Conservation (phyloP, 2,329 filamentous ascomycete genomes). For the Exophiala sp. region DNA sequence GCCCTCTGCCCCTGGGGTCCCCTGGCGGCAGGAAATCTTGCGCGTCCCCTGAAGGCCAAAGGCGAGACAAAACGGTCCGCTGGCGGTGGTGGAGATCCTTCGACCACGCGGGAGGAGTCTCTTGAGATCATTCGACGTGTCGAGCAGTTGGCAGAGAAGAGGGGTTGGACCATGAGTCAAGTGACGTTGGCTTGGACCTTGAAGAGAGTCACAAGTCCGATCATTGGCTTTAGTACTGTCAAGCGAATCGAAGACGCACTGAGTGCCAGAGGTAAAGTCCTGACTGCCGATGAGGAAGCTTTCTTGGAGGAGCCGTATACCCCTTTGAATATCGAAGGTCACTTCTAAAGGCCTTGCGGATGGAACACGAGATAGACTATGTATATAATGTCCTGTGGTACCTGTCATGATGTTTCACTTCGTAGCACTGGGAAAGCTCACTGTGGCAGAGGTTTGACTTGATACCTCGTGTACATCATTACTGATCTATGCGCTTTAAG, state of each 20-base stretch:
- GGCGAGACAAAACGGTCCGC: constrained; percentile 12
- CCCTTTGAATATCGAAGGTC: constrained; percentile 30
- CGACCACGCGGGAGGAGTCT: constrained; percentile 38
- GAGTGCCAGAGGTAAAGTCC: constrained; percentile 39
- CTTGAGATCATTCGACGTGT: constrained; percentile 43
- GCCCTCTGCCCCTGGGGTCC: constrained; percentile 35
- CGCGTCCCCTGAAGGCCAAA: constrained; percentile 18
- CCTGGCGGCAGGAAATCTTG: constrained; percentile 29
- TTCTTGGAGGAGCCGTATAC: constrained; percentile 49
- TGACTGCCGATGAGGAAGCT: constrained; percentile 47
- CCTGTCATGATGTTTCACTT: too few relatives aligned
- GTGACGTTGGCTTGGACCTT: constrained; percentile 38
- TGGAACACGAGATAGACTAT: too few relatives aligned
- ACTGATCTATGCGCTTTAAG: too few relatives aligned
- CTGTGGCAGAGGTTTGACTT: too few relatives aligned
- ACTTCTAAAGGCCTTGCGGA: not conserved
- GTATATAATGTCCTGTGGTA: too few relatives aligned
- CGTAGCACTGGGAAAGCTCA: too few relatives aligned
- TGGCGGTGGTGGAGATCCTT: constrained; percentile 13
- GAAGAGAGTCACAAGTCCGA: constrained; percentile 43
- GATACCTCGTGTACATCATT: too few relatives aligned
- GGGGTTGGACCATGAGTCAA: constrained; percentile 34
- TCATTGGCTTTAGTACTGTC: constrained; percentile 48
- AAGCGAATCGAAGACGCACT: constrained; percentile 49
- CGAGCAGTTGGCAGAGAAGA: constrained; percentile 43